A percentile compares a stretch with the other conserved stretches of the same genome.
Conservation (phyloP, 768 basidiomycete genomes). For the Clitopilus hobsonii region DNA sequence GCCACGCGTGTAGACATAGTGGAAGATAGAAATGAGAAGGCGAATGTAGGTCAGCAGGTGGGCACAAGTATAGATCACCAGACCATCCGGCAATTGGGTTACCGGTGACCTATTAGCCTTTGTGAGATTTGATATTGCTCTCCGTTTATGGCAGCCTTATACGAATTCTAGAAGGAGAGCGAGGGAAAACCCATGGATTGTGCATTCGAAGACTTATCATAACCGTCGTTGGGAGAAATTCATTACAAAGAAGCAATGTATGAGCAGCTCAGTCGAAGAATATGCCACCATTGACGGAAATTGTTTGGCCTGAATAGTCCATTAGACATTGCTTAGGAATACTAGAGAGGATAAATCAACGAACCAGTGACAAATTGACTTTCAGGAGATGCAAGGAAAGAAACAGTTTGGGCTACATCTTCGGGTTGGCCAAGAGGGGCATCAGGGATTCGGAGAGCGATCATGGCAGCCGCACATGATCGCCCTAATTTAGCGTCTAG, state of each 20-base stretch:
- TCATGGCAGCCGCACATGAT: not conserved
- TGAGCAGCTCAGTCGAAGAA: not conserved
- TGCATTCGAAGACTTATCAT: not conserved
- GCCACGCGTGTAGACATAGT: too few relatives aligned
- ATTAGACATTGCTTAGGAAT: not conserved
- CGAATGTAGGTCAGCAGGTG: too few relatives aligned
- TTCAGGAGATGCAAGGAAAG: constrained; percentile 28
- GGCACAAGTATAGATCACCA: too few relatives aligned
- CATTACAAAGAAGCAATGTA: too few relatives aligned
- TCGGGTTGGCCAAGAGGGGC: constrained; percentile 11
- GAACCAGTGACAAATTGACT: constrained; percentile 29
- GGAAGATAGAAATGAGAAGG: too few relatives aligned
- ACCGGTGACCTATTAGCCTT: too few relatives aligned
- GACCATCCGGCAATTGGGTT: too few relatives aligned
- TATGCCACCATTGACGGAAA: constrained; percentile 8
- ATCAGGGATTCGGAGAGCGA: not conserved
- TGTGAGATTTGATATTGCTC: too few relatives aligned
- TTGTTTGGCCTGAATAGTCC: constrained; percentile 5
- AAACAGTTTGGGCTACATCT: constrained; percentile 28
- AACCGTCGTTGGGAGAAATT: not conserved
- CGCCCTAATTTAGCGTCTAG: constrained; percentile 1
- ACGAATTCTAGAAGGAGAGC: too few relatives aligned
- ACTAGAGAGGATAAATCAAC: not conserved
- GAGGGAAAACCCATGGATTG: too few relatives aligned
- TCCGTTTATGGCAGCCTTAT: too few relatives aligned